Base-by-base conservation (phyloP, 768 basidiomycete genomes). In the Leccinum variicolor region DNA sequence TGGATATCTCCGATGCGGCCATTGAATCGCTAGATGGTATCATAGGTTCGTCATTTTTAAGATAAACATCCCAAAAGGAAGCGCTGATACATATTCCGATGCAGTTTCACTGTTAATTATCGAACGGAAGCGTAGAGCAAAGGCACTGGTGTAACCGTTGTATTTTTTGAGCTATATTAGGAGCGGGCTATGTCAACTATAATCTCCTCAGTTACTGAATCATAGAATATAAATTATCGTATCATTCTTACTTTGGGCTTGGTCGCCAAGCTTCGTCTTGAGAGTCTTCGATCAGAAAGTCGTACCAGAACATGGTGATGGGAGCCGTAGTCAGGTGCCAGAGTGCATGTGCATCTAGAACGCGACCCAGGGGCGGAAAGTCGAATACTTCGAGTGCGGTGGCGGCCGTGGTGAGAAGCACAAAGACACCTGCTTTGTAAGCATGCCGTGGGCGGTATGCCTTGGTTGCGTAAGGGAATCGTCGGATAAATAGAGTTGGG, bases 291-390 rank as follows among this genome's bases (percentile, higher is more conserved):
- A 89, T 67, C 29, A 95, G 70, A 64, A 96, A 95, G n/a, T 81
- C 75, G 65, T 96, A 98, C 94, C 96, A 98, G 48, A 82, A 77
- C 49, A 80, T 66, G 4, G 86, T 83, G 31, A 98, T 82, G 0
- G 88, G 87, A 1, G 82, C 87, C 0, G 96, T 99, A 4, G 84
- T 80, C 8, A 90, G 76, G 71, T 99, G 96, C 97, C 96, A 98
- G 15, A 98, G 73, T 3, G 93, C 80, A 71, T 98, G 97, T 0
- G 95, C 94, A 68, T 98, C 96, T 19, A 98, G 76, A 7, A 85
- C 70, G 33, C 94, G 72, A n/a, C 68, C 66, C 72, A 86, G 79
- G 0, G 94, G 91, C 0, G 94, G 84, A 66, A 98, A 98, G 69
- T 99, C 96, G 61, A 96, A 85, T 3, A 99, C 69, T 67, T 99